Conservation (phyloP, 176 grass and related monocot species). For the Elaeis guineensis region DNA sequence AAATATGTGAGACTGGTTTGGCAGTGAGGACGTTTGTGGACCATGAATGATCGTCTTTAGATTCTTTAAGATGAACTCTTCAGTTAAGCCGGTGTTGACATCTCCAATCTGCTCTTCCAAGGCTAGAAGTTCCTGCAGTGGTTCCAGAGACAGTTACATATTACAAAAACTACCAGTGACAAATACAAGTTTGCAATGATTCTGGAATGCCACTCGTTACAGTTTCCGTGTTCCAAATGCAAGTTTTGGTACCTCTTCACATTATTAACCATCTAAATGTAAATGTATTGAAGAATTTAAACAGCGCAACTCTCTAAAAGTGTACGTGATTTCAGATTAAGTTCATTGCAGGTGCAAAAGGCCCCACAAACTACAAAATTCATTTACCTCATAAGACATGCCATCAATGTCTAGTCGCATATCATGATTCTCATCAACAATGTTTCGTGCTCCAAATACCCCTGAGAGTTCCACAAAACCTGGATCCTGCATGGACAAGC, state of each 20-base stretch:
- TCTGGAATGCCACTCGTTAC: too few species aligned
- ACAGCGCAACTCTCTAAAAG: too few species aligned
- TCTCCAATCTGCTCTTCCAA: constrained; percentile 59
- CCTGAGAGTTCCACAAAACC: constrained; percentile 13
- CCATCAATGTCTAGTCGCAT: constrained; percentile 52
- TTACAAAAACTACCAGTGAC: too few species aligned
- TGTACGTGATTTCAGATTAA: too few species aligned
- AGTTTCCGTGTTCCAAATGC: too few species aligned
- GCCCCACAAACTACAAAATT: neutral
- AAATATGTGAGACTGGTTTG: constrained; percentile 25
- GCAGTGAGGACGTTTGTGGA: constrained; percentile 2
- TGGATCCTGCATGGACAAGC: constrained; percentile 18
- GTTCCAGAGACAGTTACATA: neutral
- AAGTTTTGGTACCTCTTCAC: too few species aligned
- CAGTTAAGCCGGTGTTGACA: constrained; percentile 53
- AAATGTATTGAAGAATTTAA: too few species aligned
- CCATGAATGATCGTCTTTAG: constrained; percentile 25
- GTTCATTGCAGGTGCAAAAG: neutral
- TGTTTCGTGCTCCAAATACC: constrained; percentile 26
- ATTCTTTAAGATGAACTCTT: constrained; percentile 43
- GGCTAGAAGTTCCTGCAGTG: constrained; percentile 47
- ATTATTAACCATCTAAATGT: too few species aligned
- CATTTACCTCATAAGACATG: constrained; percentile 57
- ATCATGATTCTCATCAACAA: constrained; percentile 44
- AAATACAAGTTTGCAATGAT: too few species aligned